These are phyloP conservation scores for Penicillium sp. DNA, from an alignment of 2,329 filamentous ascomycete species.

Conservation along the genomic window DNA sequence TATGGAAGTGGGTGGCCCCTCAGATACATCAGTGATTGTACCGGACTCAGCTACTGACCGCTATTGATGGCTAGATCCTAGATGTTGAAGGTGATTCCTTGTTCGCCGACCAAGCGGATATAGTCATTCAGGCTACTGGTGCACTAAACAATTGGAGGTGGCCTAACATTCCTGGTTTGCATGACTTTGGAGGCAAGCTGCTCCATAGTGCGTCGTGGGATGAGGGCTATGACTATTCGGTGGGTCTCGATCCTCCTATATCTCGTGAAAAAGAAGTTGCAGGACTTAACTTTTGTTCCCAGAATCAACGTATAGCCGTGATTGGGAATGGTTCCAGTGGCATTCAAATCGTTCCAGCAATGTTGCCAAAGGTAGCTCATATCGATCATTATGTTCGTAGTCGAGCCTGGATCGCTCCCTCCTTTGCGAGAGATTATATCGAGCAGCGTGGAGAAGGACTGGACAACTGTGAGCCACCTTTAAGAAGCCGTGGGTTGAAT, in stretches of 20 bases:
- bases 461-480: slow-evolving; percentile 25
- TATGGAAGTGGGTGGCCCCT: slow-evolving; percentile 17
- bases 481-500: background rate
- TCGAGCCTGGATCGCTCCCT: slow-evolving; percentile 28
- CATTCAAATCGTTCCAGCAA: slow-evolving; percentile 38
- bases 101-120: slow-evolving; percentile 26
- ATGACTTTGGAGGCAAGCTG: slow-evolving; percentile 42
- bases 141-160: slow-evolving; percentile 40
- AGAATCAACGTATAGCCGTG: slow-evolving; percentile 33
- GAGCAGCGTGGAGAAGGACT: slow-evolving; percentile 21
- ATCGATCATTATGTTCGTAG: slow-evolving; percentile 34
- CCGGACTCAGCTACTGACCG: no score
- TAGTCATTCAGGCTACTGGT: slow-evolving; percentile 38
- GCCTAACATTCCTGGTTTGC: slow-evolving; percentile 43
- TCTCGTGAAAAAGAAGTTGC: no score
- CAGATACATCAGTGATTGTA: no score
- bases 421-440: slow-evolving; percentile 25
- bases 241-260: slow-evolving; percentile 7
- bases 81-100: slow-evolving; percentile 16
- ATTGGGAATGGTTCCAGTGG: slow-evolving; percentile 38
- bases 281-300: background rate
- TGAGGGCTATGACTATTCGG: slow-evolving; percentile 29
- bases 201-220: slow-evolving; percentile 44
- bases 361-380: slow-evolving; percentile 35
- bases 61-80: slow-evolving; percentile 13